phyloP scores from a whole-genome alignment of 2,329 filamentous ascomycete species.

The Clarireedia monteithiana region DNA sequence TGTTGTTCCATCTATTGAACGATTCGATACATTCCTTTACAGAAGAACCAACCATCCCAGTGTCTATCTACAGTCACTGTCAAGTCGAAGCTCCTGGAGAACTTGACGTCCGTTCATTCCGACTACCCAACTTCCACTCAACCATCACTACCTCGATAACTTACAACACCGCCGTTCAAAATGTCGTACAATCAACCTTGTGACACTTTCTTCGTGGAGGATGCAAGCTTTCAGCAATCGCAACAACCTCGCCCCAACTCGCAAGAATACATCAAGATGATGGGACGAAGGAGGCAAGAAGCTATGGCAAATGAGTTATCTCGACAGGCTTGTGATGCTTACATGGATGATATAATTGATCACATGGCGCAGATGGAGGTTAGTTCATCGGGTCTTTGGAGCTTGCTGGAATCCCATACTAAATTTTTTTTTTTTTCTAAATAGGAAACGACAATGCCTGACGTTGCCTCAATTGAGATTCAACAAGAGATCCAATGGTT shows the following conservation, averaged over 20 bases:
- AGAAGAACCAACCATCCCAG: conserved; percentile 16
- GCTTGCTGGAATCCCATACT: conserved; percentile 17
- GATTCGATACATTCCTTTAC: conserved; percentile 18
- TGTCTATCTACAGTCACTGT: conserved; percentile 21
- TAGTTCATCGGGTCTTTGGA: conserved; percentile 17
- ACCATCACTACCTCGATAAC: conserved; percentile 4
- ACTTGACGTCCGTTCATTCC: conserved; percentile 29
- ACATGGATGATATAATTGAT: conserved; percentile 86
- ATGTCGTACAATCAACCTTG: conserved; percentile 42
- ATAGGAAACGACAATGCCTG: conserved; percentile 78
- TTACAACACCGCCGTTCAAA: conserved; percentile 16
- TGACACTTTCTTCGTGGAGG: conserved; percentile 62
- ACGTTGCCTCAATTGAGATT: conserved; percentile 97
- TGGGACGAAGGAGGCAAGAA: conserved; percentile 77
- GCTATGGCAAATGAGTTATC: conserved; percentile 86
- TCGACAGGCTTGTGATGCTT: conserved; percentile 76
- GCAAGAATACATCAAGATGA: conserved; percentile 68
- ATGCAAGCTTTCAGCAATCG: conserved; percentile 27
- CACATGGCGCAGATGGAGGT: conserved; percentile 95
- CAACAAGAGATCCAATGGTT: conserved; percentile 99
- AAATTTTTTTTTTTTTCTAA: conserved; percentile 24
- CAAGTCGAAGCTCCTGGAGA: conserved; percentile 32
- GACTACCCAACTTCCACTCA: conserved; percentile 4
- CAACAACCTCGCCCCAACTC: conserved; percentile 31
- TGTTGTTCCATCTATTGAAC: conserved; percentile 19